Evolutionary conservation across 768 basidiomycete species (phyloP).

Genomic region (Leccinum broughii): DNA sequence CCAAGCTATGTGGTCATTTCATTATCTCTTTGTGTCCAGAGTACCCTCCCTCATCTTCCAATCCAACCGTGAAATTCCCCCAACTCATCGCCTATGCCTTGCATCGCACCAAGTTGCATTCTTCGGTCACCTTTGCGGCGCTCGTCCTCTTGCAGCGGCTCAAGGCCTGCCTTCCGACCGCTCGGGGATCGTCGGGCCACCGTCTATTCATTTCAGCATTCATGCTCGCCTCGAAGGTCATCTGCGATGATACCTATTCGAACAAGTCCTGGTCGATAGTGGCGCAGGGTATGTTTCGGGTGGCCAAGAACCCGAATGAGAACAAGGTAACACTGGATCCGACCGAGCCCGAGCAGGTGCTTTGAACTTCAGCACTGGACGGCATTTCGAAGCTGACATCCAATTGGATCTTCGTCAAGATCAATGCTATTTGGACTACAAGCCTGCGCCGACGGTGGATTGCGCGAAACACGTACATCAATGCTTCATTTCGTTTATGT

Average conservation of each 20-base stretch:
- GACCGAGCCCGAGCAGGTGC: no score
- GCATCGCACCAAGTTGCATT: slow-evolving; percentile 63
- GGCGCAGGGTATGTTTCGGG: slow-evolving; percentile 76
- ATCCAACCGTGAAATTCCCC: slow-evolving; percentile 40
- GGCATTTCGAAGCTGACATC: no score
- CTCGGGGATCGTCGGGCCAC: slow-evolving; percentile 74
- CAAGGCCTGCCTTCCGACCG: slow-evolving; percentile 72
- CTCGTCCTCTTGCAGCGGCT: slow-evolving; percentile 59
- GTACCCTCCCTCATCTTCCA: slow-evolving; percentile 52
- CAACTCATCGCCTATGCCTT: slow-evolving; percentile 68
- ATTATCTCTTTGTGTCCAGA: slow-evolving; percentile 89
- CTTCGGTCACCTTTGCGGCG: slow-evolving; percentile 44
- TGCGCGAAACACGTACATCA: no score
- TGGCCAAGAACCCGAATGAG: no score
- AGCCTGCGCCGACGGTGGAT: no score
- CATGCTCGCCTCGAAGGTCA: slow-evolving; percentile 77
- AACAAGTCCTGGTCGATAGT: slow-evolving; percentile 94
- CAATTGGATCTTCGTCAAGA: no score
- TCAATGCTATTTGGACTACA: no score
- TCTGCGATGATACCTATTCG: slow-evolving; percentile 92
- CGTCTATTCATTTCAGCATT: slow-evolving; percentile 71
- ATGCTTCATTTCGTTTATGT: no score
- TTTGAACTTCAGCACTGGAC: no score
- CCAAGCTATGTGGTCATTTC: slow-evolving; percentile 72
- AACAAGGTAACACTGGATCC: no score